These are phyloP conservation scores for Scalesia atractyloides DNA, from an alignment of 129 eudicot species.

Conservation along the genomic window DNA sequence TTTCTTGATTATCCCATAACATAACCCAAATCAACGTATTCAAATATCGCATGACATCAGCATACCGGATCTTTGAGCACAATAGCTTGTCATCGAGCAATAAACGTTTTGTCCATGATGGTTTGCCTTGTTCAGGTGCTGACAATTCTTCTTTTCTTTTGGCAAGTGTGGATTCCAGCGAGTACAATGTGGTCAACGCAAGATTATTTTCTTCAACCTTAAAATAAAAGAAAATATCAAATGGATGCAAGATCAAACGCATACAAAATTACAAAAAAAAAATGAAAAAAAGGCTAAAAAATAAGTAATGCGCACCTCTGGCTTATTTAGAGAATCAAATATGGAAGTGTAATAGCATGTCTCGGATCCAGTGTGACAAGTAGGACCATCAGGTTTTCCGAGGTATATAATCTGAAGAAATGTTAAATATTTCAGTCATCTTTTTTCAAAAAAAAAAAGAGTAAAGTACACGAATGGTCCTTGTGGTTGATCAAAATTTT, in stretches of 20 bases:
- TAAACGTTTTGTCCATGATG: slow-evolving; percentile 86
- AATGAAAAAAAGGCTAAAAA: not conserved
- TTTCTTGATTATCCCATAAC: no score
- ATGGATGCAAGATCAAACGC: not conserved
- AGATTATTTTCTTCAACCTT: slow-evolving; percentile 52
- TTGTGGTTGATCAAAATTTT: no score
- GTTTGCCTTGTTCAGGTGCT: slow-evolving; percentile 50
- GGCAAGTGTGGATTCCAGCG: slow-evolving; percentile 73
- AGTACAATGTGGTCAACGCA: slow-evolving; percentile 72
- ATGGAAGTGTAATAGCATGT: slow-evolving; percentile 84
- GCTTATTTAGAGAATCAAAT: slow-evolving; percentile 39
- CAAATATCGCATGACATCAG: not conserved
- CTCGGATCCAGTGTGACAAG: slow-evolving; percentile 84
- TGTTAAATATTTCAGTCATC: not conserved
- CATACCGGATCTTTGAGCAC: slow-evolving; percentile 80
- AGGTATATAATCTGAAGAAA: slow-evolving; percentile 65
- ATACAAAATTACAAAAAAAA: not conserved
- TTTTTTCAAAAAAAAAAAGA: no score
- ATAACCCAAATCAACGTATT: no score
- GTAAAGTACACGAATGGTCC: no score
- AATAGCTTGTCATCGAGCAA: slow-evolving; percentile 71
- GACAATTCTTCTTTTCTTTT: slow-evolving; percentile 63
- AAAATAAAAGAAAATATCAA: not conserved
- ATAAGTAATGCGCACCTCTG: slow-evolving; percentile 43
- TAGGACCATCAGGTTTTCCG: slow-evolving; percentile 85